These are phyloP conservation scores for Mucor sp. DNA, from an alignment of 371 early-diverging fungal genomes.

Conservation along the genomic window DNA sequence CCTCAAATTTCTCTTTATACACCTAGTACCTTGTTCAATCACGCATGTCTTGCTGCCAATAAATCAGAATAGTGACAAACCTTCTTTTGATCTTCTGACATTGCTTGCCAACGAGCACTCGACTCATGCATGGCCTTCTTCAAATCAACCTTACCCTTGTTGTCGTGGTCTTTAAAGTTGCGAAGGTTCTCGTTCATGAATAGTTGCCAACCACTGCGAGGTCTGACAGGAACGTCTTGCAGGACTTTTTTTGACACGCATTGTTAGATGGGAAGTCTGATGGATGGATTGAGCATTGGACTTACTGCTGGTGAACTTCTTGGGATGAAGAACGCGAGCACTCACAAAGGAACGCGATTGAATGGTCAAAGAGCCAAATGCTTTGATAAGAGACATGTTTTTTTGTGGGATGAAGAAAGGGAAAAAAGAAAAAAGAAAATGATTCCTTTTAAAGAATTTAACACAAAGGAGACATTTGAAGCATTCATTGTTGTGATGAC, in stretches of 20 bases:
- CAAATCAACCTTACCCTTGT: conserved; percentile 23
- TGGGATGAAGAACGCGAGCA: conserved; percentile 27
- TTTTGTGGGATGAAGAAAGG: not conserved
- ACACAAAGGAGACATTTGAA: not conserved
- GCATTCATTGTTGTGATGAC: not conserved
- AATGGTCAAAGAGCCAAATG: conserved; percentile 10
- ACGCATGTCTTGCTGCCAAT: not conserved
- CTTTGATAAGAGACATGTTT: conserved; percentile 14
- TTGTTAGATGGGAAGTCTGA: not conserved
- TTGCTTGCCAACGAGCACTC: conserved; percentile 26
- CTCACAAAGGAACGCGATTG: conserved; percentile 24
- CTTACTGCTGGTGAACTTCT: conserved; percentile 44
- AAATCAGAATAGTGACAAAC: conserved; percentile 11
- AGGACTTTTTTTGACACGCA: conserved; percentile 25
- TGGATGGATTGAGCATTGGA: not conserved
- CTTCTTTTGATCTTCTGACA: conserved; percentile 39
- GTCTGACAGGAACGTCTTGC: conserved; percentile 46
- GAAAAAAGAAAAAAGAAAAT: not conserved
- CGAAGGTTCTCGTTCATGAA: conserved; percentile 47
- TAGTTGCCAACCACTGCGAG: conserved; percentile 53
- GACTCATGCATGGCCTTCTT: conserved; percentile 23
- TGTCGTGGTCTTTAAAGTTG: conserved; percentile 25
- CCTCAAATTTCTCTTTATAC: conserved; percentile 36
- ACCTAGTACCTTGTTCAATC: conserved; percentile 12
- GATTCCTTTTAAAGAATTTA: no score